A percentile compares a stretch with the other conserved stretches of the same genome.
These are phyloP conservation scores for Novymonas esmeraldas DNA, from an alignment of 208 protist genomes.

Conservation along the genomic window DNA sequence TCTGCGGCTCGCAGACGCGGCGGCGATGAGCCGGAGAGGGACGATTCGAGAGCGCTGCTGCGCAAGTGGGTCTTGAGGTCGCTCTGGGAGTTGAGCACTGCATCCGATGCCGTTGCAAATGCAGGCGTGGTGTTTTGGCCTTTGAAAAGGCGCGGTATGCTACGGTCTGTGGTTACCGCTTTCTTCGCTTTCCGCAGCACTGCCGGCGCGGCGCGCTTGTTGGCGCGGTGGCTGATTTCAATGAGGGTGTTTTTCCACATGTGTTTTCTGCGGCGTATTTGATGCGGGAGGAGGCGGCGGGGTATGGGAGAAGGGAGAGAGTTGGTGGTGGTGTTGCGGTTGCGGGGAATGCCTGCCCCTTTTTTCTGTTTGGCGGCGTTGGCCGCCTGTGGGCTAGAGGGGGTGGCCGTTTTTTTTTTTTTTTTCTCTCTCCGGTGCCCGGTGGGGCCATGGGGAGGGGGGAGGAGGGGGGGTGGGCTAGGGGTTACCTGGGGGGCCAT, in stretches of 20 bases:
- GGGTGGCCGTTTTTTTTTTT: too few relatives aligned
- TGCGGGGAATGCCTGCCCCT: too few relatives aligned
- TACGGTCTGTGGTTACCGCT: not conserved
- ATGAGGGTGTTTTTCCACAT: constrained; percentile 18
- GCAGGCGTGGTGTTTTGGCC: not conserved
- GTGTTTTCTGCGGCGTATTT: not conserved
- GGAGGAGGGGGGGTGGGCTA: too few relatives aligned
- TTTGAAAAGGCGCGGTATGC: not conserved
- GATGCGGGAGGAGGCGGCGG: too few relatives aligned
- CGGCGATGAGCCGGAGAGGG: constrained; percentile 5
- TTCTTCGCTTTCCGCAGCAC: not conserved
- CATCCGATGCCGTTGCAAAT: constrained; percentile 8
- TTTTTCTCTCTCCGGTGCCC: too few relatives aligned
- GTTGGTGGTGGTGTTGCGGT: not conserved
- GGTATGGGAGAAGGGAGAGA: too few relatives aligned
- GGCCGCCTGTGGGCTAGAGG: too few relatives aligned
- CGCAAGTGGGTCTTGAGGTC: constrained; percentile 8
- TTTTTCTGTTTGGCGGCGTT: too few relatives aligned
- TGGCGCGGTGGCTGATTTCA: constrained; percentile 10
- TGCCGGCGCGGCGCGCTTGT: not conserved
- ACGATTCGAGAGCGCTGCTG: constrained; percentile 19
- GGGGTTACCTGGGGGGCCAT: too few relatives aligned
- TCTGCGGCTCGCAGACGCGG: constrained; percentile 8
- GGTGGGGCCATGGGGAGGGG: too few relatives aligned
- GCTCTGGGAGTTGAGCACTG: constrained; percentile 4